Conservation (phyloP, 768 basidiomycete species). For the Pleurotus citrinopileatus region DNA sequence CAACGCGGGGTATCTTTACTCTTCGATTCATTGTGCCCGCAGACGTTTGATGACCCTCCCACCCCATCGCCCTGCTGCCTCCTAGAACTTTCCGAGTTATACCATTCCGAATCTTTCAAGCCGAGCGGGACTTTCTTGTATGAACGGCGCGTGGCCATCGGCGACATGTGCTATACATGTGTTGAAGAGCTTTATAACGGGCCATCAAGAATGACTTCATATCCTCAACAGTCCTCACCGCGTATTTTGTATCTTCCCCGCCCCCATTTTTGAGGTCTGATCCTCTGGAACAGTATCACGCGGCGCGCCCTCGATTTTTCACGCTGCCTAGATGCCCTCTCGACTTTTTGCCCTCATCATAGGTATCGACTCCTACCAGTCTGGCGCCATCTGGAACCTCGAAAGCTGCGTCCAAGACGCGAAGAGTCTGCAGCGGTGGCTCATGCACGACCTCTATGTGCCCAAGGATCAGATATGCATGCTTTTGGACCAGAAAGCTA, state of each 20-base stretch:
- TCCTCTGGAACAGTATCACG: no score
- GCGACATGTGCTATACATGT: background rate
- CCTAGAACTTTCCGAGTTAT: background rate
- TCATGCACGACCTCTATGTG: constrained; percentile 53
- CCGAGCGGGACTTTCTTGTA: background rate
- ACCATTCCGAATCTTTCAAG: background rate
- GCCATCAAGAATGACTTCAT: background rate
- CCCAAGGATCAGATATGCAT: constrained; percentile 55
- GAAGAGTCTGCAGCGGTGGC: constrained; percentile 53
- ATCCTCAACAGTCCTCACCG: background rate
- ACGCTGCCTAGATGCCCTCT: constrained; percentile 19
- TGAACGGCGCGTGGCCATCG: background rate
- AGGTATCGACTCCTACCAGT: constrained; percentile 70
- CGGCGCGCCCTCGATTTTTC: background rate
- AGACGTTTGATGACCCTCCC: no score
- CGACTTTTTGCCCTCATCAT: constrained; percentile 65
- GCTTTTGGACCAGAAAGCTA: constrained; percentile 57
- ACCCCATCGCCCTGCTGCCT: constrained; percentile 5
- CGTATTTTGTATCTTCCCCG: background rate
- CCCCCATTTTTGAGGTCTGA: background rate
- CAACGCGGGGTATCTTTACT: no score
- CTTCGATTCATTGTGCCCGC: no score
- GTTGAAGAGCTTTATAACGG: constrained; percentile 7
- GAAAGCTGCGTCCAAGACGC: constrained; percentile 67
- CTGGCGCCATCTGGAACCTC: constrained; percentile 61